Base-by-base conservation (phyloP, 2,329 filamentous ascomycete genomes). In the Pseudopithomyces maydicus region DNA sequence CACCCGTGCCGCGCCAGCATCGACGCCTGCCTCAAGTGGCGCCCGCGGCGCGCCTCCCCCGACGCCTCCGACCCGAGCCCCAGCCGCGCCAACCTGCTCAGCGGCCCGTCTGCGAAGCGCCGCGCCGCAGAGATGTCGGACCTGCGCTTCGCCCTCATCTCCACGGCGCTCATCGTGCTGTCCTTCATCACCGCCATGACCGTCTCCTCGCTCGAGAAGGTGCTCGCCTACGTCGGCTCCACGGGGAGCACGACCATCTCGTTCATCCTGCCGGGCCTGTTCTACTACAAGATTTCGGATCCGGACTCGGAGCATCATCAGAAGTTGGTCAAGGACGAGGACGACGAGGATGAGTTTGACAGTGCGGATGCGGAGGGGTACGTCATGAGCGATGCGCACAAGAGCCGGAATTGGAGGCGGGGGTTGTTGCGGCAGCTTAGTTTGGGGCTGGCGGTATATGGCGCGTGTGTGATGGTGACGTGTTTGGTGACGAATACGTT, bases 271-370 rank as follows among this genome's bases (percentile, higher is more conserved):
- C 95, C 95, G 0, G 95, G 95, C 0, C 79, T 99, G 3, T 99
- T 99, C 76, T 99, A 98, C 77, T 99, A 98, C 80, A 98, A 98
- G 78, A 98, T 99, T 58, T 96, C 92, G 12, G 88, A 91, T 22
- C 95, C 95, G 0, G 90, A 97, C 54, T 94, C 91, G 43, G 84
- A 88, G 26, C 87, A 94, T 61, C 92, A 97, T 67, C 94, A 97
- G 73, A 86, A 90, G 14, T 81, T 98, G 10, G 81, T 92, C 61
- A 98, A 98, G 74, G 92, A 95, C 69, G 92, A 97, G 64, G 95
- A 98, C 67, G 91, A 94, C 62, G 87, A 88, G n/a, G 82, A 85
- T 36, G 89, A 90, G 47, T 82, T 82, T 23, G 81, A 82, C 8
- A 79, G 78, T 17, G 81, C 81, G 1, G 85, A 85, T 36, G 80